Evolutionary conservation across 2,329 filamentous ascomycete species (phyloP).

Genomic region (Ilyonectria destructans): DNA sequence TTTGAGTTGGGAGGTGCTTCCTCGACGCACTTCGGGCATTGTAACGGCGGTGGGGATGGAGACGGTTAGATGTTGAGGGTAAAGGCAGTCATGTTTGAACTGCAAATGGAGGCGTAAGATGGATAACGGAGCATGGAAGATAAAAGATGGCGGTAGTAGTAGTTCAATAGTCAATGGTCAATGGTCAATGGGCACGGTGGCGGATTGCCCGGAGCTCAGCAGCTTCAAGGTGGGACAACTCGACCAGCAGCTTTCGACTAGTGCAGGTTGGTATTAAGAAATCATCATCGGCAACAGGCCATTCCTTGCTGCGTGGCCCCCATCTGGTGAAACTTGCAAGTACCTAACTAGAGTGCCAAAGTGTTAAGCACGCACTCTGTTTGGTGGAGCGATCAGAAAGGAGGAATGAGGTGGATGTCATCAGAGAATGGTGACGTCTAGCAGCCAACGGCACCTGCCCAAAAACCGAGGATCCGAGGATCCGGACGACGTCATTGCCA

Average conservation of each 20-base stretch:
- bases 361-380: background rate
- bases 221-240: slow-evolving; percentile 16
- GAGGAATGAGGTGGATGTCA: slow-evolving; percentile 7
- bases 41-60: slow-evolving; percentile 15
- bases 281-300: background rate
- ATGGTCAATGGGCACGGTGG: slow-evolving; percentile 13
- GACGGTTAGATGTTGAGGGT: slow-evolving; percentile 6
- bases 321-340: background rate
- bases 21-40: slow-evolving; percentile 53
- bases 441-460: background rate
- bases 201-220: slow-evolving; percentile 30
- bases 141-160: slow-evolving; percentile 6
- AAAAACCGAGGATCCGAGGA: background rate
- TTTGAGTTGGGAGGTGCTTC: slow-evolving; percentile 42
- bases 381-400: slow-evolving; percentile 12
- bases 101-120: background rate
- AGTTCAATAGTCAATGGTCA: too few relatives aligned
- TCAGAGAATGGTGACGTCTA: slow-evolving; percentile 3
- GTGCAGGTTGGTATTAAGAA: background rate
- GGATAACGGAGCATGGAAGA: background rate
- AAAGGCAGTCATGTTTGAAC: slow-evolving; percentile 21
- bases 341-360: background rate
- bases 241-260: background rate
- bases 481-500: background rate
- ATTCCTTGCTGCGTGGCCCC: background rate